phyloP scores from a whole-genome alignment of 2,329 filamentous ascomycete species.

The Colletotrichum noveboracense region DNA sequence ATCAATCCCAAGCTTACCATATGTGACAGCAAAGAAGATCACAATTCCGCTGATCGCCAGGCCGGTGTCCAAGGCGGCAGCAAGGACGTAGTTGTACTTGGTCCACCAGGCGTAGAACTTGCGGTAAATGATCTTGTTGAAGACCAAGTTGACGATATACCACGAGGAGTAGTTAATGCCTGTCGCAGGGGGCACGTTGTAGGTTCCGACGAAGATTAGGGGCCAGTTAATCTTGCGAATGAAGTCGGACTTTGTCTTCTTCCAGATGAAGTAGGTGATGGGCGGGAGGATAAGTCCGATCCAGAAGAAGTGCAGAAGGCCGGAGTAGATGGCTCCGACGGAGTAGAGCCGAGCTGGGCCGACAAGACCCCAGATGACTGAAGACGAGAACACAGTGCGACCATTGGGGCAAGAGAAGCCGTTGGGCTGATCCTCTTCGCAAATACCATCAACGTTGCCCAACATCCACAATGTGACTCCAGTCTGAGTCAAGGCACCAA shows the following conservation, averaged over 20 bases:
- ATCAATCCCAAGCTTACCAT: constrained; percentile 41
- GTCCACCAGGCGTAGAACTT: constrained; percentile 61
- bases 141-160: constrained; percentile 59
- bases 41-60: constrained; percentile 60
- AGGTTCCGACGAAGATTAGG: constrained; percentile 55
- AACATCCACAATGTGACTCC: constrained; percentile 34
- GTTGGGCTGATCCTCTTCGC: constrained; percentile 49
- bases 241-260: constrained; percentile 47
- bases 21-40: constrained; percentile 44
- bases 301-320: constrained; percentile 58
- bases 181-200: constrained; percentile 59
- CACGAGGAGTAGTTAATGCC: constrained; percentile 60
- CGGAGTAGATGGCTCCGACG: constrained; percentile 48
- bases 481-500: constrained; percentile 41
- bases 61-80: constrained; percentile 62
- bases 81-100: constrained; percentile 63
- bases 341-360: constrained; percentile 42
- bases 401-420: constrained; percentile 62
- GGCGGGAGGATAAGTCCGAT: constrained; percentile 55
- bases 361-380: constrained; percentile 66
- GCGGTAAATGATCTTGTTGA: constrained; percentile 58
- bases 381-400: constrained; percentile 66
- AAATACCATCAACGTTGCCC: constrained; percentile 57
- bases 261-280: constrained; percentile 52
- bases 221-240: constrained; percentile 58